A percentile compares a stretch with the other conserved stretches of the same genome.
These are phyloP conservation scores for Tulasnella sp. DNA, from an alignment of 768 basidiomycete genomes.

Conservation along the genomic window DNA sequence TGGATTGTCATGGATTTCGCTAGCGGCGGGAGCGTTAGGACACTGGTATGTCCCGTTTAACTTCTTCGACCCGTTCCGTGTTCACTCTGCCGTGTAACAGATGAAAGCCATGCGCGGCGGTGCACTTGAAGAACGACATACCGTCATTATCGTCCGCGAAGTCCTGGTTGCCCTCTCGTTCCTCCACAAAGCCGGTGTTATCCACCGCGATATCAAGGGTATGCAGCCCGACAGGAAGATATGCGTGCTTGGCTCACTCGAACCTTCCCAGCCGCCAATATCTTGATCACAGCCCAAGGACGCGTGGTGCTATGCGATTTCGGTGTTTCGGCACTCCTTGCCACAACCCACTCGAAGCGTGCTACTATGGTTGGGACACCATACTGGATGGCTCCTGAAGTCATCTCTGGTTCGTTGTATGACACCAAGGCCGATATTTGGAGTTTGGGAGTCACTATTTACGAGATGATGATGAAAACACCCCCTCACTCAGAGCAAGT, in stretches of 20 bases:
- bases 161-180: conserved; percentile 77
- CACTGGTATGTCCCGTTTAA: conserved; percentile 34
- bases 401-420: conserved; percentile 78
- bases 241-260: not conserved
- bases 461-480: conserved; percentile 93
- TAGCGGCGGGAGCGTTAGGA: conserved; percentile 84
- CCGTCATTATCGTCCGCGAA: conserved; percentile 78
- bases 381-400: conserved; percentile 99
- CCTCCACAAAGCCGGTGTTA: conserved; percentile 86
- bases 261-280: conserved; percentile 59
- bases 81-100: conserved; percentile 21
- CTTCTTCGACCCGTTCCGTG: not conserved
- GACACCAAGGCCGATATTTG: conserved; percentile 98
- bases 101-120: conserved; percentile 75
- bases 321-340: conserved; percentile 88
- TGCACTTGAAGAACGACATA: conserved; percentile 78
- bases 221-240: no score
- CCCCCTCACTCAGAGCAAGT: conserved; percentile 82
- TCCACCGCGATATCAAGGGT: conserved; percentile 91
- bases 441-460: conserved; percentile 92
- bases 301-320: conserved; percentile 97
- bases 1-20: conserved; percentile 99
- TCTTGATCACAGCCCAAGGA: conserved; percentile 77
- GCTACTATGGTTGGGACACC: conserved; percentile 96
- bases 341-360: conserved; percentile 74